Conservation (phyloP, 495 filamentous ascomycete genomes). For the Pseudomonodictys pantanalensis region DNA sequence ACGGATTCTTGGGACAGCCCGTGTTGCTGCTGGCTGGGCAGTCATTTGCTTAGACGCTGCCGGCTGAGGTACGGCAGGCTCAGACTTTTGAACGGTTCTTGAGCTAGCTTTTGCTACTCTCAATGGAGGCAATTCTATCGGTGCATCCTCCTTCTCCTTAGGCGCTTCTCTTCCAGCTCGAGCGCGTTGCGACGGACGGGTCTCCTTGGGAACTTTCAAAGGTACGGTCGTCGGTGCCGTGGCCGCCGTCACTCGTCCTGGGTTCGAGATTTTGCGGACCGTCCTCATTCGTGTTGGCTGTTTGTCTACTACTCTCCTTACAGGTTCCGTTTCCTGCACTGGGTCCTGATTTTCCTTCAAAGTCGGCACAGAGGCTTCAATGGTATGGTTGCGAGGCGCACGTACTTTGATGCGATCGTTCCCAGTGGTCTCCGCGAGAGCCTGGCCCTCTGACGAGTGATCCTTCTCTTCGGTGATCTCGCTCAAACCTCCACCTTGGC, state of each 20-base stretch:
- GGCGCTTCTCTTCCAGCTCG: conserved; percentile 11
- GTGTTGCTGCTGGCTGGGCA: not conserved
- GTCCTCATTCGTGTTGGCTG: conserved; percentile 30
- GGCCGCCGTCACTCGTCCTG: conserved; percentile 24
- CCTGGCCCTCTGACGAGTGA: conserved; percentile 34
- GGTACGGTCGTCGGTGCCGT: conserved; percentile 22
- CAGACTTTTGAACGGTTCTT: conserved; percentile 2
- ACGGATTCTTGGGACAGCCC: not conserved
- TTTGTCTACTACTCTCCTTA: conserved; percentile 18
- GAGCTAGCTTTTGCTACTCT: conserved; percentile 9
- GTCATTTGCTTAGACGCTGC: too few species aligned
- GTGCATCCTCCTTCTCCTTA: conserved; percentile 8
- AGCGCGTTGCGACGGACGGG: conserved; percentile 14
- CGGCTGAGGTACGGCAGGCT: not conserved
- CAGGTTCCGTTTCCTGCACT: conserved; percentile 17
- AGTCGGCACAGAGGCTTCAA: conserved; percentile 1
- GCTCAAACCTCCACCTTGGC: conserved; percentile 20
- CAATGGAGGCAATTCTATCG: conserved; percentile 5
- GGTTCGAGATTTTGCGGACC: conserved; percentile 31
- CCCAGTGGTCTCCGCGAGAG: conserved; percentile 31
- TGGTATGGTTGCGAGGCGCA: conserved; percentile 8
- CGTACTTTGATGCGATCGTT: conserved; percentile 31
- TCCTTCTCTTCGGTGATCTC: conserved; percentile 39
- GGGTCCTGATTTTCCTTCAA: conserved; percentile 35
- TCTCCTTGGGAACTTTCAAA: conserved; percentile 16